Base-by-base conservation (phyloP, 306 rosid genomes). In the Citrullus amarus region DNA sequence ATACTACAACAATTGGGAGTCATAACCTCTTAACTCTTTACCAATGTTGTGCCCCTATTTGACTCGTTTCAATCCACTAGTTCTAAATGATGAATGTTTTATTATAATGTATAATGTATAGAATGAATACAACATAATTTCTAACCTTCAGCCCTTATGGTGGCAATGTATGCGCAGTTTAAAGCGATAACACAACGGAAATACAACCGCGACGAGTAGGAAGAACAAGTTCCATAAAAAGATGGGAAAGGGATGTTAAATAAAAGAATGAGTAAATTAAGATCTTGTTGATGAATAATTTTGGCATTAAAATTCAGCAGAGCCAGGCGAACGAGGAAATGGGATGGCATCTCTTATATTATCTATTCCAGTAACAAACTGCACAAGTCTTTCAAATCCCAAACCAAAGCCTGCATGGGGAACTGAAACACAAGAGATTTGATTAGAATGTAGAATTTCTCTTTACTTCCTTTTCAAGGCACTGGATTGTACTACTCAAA, bases 371-470 rank as follows among this genome's bases (percentile, higher is more conserved):
- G 98, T 94, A 41, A 89, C 95, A 81, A 94, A 94, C 71, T 94
- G 98, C 78, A 92, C 92, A 32, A 94, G 96, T 83, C 98, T 90
- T 85, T 92, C 98, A 60, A 94, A 94, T 2, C 98, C 97, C 83
- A 92, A 83, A 77, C 98, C 98, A 82, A 90, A 94, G 66, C 98
- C 98, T 20, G 98, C 95, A 78, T 92, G 97, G 78, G 96, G 97
- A 82, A 94, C 97, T 94, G 87, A 85, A 83, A 67, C 54, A 78
- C 86, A 85, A 54, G 55, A 77, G 82, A 50, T 71, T 39, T 54
- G 20, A 48, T 70, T 70, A 70, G 12, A 69, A 44, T 14, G 56
- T 69, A 44, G 2, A 44, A 44, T n/a, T 46, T 8, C 15, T 43
- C 55, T 68, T 67, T 32, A 32, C 34, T 11, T 39, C 0, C 28